phyloP scores from a whole-genome alignment of 1,284 basidiomycete genomes.

The Trichosporon inkin region DNA sequence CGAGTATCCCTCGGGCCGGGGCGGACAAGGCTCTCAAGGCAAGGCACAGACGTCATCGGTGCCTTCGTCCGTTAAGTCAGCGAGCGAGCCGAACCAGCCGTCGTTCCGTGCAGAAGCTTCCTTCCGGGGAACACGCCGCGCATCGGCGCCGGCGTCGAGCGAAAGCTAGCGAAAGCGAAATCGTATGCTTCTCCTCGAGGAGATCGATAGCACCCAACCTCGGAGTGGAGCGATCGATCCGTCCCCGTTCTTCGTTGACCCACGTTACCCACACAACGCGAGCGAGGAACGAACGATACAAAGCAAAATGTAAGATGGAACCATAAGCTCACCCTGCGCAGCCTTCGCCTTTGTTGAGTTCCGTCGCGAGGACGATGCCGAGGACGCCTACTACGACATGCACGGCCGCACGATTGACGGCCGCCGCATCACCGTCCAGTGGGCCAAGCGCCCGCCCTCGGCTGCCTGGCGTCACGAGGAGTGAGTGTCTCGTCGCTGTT shows the following conservation, averaged over 20 bases:
- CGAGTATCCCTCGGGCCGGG: constrained; percentile 6
- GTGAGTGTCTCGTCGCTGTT: constrained; percentile 24
- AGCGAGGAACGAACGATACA: constrained; percentile 32
- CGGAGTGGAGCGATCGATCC: not conserved
- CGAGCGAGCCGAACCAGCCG: not conserved
- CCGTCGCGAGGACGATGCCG: constrained; percentile 72
- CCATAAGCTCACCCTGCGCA: constrained; percentile 52
- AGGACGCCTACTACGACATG: constrained; percentile 88
- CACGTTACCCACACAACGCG: not conserved
- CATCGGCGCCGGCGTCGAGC: constrained; percentile 5
- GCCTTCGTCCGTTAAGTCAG: constrained; percentile 1
- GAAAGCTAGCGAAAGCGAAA: constrained; percentile 2
- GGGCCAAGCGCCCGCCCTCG: constrained; percentile 85
- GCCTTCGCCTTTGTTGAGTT: constrained; percentile 90
- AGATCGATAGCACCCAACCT: constrained; percentile 3
- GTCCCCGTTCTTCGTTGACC: too few species aligned
- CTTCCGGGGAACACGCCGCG: not conserved
- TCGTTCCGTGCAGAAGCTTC: not conserved
- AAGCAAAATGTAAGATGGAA: constrained; percentile 15
- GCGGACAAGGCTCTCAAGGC: constrained; percentile 2
- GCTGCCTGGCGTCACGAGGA: constrained; percentile 76
- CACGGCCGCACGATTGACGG: constrained; percentile 80
- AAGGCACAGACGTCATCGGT: constrained; percentile 3
- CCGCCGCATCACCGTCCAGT: constrained; percentile 74
- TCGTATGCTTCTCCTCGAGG: constrained; percentile 8